Percentiles rank a stretch among this genome's conserved stretches.
These are phyloP conservation scores for Colletotrichum echinochloae DNA, from an alignment of 2,329 filamentous ascomycete genomes.

Conservation along the genomic window DNA sequence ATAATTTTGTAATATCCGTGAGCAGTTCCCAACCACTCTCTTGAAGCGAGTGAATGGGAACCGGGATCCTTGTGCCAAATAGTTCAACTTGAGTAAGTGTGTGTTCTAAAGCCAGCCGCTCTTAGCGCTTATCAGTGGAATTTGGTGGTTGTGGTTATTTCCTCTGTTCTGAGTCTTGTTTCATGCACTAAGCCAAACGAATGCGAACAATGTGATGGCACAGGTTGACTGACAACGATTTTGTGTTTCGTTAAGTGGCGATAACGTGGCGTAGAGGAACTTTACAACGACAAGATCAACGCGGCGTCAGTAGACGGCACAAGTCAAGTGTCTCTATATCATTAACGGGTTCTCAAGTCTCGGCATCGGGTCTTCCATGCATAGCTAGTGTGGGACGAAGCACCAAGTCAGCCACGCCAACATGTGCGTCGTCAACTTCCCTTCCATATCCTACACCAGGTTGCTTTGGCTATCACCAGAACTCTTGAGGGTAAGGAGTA, in stretches of 20 bases:
- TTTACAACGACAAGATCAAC: neutral
- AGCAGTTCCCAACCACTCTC: neutral
- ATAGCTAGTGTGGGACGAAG: neutral
- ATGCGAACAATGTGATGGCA: neutral
- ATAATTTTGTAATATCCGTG: no score
- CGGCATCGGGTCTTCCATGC: neutral
- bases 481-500: neutral
- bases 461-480: neutral
- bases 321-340: no score
- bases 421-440: neutral
- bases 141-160: neutral
- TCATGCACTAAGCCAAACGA: fast-evolving
- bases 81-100: neutral
- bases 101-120: neutral
- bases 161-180: neutral
- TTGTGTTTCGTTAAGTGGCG: neutral
- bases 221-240: neutral
- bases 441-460: neutral
- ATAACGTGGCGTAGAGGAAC: neutral
- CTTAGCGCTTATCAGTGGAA: neutral
- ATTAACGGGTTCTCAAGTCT: neutral
- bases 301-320: neutral
- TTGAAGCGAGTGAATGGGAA: neutral
- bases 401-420: fast-evolving
- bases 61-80: fast-evolving